Evolutionary conservation across 1,284 basidiomycete genomes (phyloP).

Genomic region (Leccinum subrobustum): DNA sequence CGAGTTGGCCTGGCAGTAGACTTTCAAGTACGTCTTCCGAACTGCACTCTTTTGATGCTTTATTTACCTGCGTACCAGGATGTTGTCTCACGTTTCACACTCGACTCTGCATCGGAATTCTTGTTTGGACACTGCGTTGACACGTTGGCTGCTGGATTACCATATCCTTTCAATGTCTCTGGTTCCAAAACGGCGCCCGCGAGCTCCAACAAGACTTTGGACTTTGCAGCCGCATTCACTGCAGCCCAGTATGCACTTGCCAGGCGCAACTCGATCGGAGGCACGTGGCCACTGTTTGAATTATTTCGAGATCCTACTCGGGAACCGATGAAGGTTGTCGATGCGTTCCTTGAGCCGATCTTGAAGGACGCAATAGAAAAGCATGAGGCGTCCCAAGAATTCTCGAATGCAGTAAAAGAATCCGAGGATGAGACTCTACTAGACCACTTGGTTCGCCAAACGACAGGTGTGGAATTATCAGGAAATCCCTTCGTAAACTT

Average conservation of each 20-base stretch:
- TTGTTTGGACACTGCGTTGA: conserved; percentile 39
- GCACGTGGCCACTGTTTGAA: conserved; percentile 41
- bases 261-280: conserved; percentile 35
- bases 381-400: conserved; percentile 23
- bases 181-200: neutral
- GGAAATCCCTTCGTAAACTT: conserved; percentile 15
- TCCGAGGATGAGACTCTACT: conserved; percentile 46
- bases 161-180: conserved; percentile 30
- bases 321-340: conserved; percentile 39
- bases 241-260: conserved; percentile 33
- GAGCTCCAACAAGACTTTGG: conserved; percentile 21
- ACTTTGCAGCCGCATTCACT: conserved; percentile 37
- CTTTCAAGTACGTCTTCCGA: conserved; percentile 36
- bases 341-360: conserved; percentile 38
- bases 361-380: conserved; percentile 33
- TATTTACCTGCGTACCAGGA: conserved; percentile 31
- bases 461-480: conserved; percentile 39
- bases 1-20: conserved; percentile 39
- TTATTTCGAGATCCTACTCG: conserved; percentile 34
- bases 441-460: conserved; percentile 49
- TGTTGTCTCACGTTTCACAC: conserved; percentile 42
- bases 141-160: conserved; percentile 28
- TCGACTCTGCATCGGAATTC: conserved; percentile 45
- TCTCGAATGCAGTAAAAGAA: conserved; percentile 8
- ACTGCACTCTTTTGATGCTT: neutral